These are phyloP conservation scores for Blastobotrys illinoisensis DNA, from an alignment of 1,139 yeast species.

Conservation along the genomic window DNA sequence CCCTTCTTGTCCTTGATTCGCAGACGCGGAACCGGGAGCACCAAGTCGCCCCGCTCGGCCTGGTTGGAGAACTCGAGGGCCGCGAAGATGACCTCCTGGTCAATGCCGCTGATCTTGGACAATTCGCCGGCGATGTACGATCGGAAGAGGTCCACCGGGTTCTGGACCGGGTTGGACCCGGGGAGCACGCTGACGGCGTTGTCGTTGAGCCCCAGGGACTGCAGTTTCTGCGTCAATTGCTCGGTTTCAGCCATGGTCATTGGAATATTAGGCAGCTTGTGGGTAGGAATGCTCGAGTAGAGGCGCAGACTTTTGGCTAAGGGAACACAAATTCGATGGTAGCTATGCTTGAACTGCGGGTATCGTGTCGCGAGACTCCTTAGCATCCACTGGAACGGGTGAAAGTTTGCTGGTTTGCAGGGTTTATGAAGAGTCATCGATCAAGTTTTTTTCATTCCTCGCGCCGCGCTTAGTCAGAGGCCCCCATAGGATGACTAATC, in stretches of 20 bases:
- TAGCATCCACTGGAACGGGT: background rate
- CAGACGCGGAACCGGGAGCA: conserved; percentile 89
- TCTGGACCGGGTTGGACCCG: conserved; percentile 63
- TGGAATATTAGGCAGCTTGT: conserved; percentile 12
- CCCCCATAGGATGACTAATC: background rate
- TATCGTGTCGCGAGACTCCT: background rate
- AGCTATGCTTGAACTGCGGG: background rate
- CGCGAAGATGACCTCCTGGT: conserved; percentile 62
- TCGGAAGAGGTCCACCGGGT: conserved; percentile 78
- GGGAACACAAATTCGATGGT: background rate
- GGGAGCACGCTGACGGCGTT: conserved; percentile 28
- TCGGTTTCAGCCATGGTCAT: conserved; percentile 28
- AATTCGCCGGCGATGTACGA: conserved; percentile 82
- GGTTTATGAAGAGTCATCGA: background rate
- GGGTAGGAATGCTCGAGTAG: conserved; percentile 4
- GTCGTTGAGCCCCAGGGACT: conserved; percentile 29
- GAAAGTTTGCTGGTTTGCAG: background rate
- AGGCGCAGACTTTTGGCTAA: background rate
- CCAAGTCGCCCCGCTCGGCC: conserved; percentile 86
- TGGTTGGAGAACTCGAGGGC: conserved; percentile 86
- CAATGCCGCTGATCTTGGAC: conserved; percentile 66
- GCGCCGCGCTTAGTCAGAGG: background rate
- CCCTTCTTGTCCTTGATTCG: conserved; percentile 85
- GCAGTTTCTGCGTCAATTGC: conserved; percentile 25
- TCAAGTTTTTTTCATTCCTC: background rate